Evolutionary conservation across 345 rosid species (phyloP).

Genomic region (Salix viminalis): DNA sequence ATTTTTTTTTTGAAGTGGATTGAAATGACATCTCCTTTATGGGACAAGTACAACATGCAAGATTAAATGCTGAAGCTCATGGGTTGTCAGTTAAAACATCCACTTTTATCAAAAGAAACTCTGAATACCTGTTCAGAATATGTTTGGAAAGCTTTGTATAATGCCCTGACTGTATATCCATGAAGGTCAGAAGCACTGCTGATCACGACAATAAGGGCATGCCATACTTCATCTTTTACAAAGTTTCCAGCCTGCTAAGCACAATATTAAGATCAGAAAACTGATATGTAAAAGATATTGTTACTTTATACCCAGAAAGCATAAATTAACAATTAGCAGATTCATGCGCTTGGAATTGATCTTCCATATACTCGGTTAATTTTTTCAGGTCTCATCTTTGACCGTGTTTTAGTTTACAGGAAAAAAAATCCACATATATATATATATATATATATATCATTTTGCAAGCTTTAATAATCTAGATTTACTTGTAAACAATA

Average conservation of each 20-base stretch:
- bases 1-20: background rate
- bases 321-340: background rate
- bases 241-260: conserved; percentile 93
- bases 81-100: conserved; percentile 11
- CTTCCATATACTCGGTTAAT: background rate
- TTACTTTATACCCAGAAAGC: background rate
- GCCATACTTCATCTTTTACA: conserved; percentile 98
- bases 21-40: background rate
- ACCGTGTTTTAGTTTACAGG: background rate
- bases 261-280: conserved; percentile 12
- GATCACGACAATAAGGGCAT: conserved; percentile 87
- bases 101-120: conserved; percentile 7
- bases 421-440: background rate
- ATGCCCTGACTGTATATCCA: conserved; percentile 85
- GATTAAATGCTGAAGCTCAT: conserved; percentile 22
- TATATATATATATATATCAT: background rate
- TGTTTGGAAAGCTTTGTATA: conserved; percentile 71
- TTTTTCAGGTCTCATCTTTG: background rate
- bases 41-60: background rate
- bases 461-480: background rate
- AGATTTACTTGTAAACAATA: background rate
- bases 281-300: background rate
- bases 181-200: conserved; percentile 95
- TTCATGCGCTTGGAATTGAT: background rate
- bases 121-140: conserved; percentile 73